Percentiles rank a stretch among this genome's conserved stretches.
phyloP scores from a whole-genome alignment of 2,329 filamentous ascomycete genomes.

The Aspergillus hortae region DNA sequence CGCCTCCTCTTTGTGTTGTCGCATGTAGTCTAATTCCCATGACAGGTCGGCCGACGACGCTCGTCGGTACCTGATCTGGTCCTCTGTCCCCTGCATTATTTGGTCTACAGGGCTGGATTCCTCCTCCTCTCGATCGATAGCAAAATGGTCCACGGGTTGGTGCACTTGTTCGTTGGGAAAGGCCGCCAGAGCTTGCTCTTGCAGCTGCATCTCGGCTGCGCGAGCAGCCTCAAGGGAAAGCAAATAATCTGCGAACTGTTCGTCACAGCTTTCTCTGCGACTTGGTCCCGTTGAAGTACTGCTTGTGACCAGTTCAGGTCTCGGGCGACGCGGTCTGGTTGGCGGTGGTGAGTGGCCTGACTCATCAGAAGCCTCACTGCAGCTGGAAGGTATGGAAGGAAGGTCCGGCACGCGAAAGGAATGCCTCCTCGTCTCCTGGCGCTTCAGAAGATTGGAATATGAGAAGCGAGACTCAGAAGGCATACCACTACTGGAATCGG shows the following conservation, averaged over 20 bases:
- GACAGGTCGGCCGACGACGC: conserved; percentile 48
- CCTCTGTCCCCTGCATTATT: not conserved
- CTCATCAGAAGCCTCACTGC: conserved; percentile 46
- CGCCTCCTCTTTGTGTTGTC: conserved; percentile 67
- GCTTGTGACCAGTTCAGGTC: conserved; percentile 33
- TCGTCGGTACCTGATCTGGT: conserved; percentile 28
- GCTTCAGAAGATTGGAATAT: conserved; percentile 39
- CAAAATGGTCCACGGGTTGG: conserved; percentile 47
- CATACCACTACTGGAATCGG: not conserved
- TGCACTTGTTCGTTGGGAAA: conserved; percentile 48
- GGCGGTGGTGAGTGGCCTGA: conserved; percentile 46
- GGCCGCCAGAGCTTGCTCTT: conserved; percentile 56
- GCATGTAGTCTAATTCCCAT: conserved; percentile 80
- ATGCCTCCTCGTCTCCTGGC: conserved; percentile 43
- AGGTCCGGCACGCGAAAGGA: conserved; percentile 61
- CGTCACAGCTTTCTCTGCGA: conserved; percentile 63
- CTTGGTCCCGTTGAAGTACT: conserved; percentile 16
- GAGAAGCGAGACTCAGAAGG: conserved; percentile 43
- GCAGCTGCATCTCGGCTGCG: conserved; percentile 74
- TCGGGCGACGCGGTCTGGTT: conserved; percentile 29
- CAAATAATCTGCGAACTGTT: conserved; percentile 71
- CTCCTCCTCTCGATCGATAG: conserved; percentile 39
- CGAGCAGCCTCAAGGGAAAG: conserved; percentile 75
- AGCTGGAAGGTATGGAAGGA: conserved; percentile 60
- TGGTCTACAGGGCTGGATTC: conserved; percentile 31